These are phyloP conservation scores for Bacterosira constricta DNA, from an alignment of 108 stramenopile genomes.

Conservation along the genomic window DNA sequence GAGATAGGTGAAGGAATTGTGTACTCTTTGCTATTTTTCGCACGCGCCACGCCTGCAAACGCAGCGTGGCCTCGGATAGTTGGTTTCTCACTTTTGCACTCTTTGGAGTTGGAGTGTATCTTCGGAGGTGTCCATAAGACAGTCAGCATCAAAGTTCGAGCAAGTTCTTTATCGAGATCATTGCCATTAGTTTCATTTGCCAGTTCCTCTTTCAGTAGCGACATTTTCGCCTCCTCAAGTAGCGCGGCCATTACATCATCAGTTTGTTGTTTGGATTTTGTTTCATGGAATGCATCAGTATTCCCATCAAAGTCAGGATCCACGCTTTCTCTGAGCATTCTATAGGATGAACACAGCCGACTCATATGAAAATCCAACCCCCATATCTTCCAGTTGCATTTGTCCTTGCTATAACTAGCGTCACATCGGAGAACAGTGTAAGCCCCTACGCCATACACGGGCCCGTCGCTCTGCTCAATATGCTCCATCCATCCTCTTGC, in stretches of 20 bases:
- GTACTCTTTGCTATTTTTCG: background rate
- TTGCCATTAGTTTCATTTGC: background rate
- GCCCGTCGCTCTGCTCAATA: constrained; percentile 49
- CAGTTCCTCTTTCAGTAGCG: background rate
- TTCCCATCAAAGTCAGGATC: background rate
- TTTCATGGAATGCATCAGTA: background rate
- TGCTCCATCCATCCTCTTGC: constrained; percentile 81
- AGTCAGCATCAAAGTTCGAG: constrained; percentile 44
- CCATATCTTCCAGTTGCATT: constrained; percentile 52
- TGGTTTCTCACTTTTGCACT: background rate
- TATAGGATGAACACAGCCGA: constrained; percentile 56
- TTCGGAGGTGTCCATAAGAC: constrained; percentile 45
- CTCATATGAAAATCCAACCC: constrained; percentile 68
- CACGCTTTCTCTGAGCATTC: constrained; percentile 14
- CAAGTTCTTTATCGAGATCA: background rate
- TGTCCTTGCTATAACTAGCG: constrained; percentile 10
- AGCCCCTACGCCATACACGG: constrained; percentile 52
- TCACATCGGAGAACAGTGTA: constrained; percentile 83
- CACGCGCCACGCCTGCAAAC: constrained; percentile 18
- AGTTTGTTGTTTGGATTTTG: constrained; percentile 1
- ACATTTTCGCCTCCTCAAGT: constrained; percentile 20
- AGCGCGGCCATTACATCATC: constrained; percentile 4
- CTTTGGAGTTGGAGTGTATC: background rate
- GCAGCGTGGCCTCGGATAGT: constrained; percentile 36
- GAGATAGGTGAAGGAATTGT: constrained; percentile 40